Evolutionary conservation across 2,329 filamentous ascomycete genomes (phyloP).

Genomic region (Thelonectria rubi): DNA sequence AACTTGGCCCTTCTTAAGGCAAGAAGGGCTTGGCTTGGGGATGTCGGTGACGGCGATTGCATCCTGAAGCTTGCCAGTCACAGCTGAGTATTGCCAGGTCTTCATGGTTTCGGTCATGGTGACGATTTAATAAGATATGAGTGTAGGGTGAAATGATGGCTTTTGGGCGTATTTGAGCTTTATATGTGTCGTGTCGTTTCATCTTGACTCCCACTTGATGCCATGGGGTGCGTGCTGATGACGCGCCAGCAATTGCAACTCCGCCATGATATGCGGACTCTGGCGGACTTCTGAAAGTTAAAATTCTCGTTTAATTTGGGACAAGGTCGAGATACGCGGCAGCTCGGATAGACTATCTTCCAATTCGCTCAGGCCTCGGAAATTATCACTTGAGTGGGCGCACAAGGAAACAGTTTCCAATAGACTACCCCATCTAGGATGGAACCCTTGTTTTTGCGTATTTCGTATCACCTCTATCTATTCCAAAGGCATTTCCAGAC

Average conservation of each 20-base stretch:
- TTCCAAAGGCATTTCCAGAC: too few species aligned
- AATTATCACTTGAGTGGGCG: too few species aligned
- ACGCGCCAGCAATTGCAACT: neutral
- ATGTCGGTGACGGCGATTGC: constrained; percentile 16
- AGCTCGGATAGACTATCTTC: too few species aligned
- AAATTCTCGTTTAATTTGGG: neutral
- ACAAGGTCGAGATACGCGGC: too few species aligned
- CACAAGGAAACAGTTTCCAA: too few species aligned
- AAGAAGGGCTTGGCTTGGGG: neutral
- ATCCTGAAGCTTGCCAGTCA: constrained; percentile 5
- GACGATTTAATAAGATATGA: neutral
- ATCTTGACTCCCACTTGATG: neutral
- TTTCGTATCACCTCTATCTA: too few species aligned
- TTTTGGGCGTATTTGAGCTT: neutral
- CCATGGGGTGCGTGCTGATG: neutral
- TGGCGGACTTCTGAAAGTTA: neutral
- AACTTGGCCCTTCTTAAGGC: constrained; percentile 30
- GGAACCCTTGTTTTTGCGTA: too few species aligned
- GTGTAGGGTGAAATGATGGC: neutral
- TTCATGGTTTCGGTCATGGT: neutral
- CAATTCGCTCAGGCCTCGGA: too few species aligned
- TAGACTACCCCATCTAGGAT: too few species aligned
- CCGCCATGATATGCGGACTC: neutral
- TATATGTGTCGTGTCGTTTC: neutral
- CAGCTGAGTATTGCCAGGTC: constrained; percentile 14